Evolutionary conservation across 2,329 filamentous ascomycete species (phyloP).

Genomic region (Fusarium penzigii): DNA sequence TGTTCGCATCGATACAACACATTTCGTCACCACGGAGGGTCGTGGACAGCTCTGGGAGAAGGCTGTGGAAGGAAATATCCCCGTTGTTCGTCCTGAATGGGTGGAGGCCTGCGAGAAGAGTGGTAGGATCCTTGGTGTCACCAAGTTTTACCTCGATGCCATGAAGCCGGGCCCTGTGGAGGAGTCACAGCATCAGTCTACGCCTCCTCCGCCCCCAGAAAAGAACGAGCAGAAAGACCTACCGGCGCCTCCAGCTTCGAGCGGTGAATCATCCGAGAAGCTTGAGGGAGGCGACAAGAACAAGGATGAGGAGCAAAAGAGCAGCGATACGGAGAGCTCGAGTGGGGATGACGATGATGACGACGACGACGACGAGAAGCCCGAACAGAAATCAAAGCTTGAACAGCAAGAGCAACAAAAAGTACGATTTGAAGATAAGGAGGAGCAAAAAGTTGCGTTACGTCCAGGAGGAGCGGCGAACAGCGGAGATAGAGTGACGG

Average conservation of each 20-base stretch:
- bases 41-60: constrained; percentile 91
- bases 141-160: constrained; percentile 94
- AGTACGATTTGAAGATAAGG: constrained; percentile 55
- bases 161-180: constrained; percentile 47
- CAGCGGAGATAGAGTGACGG: constrained; percentile 33
- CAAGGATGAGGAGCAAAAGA: constrained; percentile 20
- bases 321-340: constrained; percentile 19
- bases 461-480: constrained; percentile 37
- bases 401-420: constrained; percentile 53
- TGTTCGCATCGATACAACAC: constrained; percentile 95
- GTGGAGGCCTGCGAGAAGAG: constrained; percentile 93
- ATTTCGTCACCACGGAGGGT: constrained; percentile 96
- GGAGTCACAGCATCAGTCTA: constrained; percentile 31
- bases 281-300: constrained; percentile 34
- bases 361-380: constrained; percentile 29
- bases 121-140: constrained; percentile 88
- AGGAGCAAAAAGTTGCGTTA: constrained; percentile 55
- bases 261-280: constrained; percentile 20
- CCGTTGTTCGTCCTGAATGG: constrained; percentile 96
- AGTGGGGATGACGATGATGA: constrained; percentile 27
- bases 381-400: constrained; percentile 39
- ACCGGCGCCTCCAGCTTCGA: constrained; percentile 28
- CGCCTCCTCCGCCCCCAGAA: constrained; percentile 31
- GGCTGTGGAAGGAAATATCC: constrained; percentile 96
- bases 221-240: constrained; percentile 37